These are phyloP conservation scores for Priceomyces haplophilus DNA, from an alignment of 805 yeast species.

Conservation along the genomic window DNA sequence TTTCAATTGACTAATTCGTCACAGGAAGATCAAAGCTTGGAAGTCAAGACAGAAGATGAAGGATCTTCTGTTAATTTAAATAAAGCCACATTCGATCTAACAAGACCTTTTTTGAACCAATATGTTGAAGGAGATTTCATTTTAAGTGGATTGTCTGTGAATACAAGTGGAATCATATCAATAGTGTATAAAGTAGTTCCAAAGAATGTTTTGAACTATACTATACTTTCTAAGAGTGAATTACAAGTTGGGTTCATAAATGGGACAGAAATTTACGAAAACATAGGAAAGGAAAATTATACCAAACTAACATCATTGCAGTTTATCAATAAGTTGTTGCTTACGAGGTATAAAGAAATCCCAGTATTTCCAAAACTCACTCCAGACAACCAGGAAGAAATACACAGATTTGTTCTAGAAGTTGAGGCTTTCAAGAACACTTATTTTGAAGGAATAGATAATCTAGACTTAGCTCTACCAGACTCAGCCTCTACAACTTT, in stretches of 20 bases:
- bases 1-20: slow-evolving; percentile 20
- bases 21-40: slow-evolving; percentile 11
- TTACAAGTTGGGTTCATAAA: slow-evolving; percentile 24
- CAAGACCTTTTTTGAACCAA: slow-evolving; percentile 17
- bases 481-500: slow-evolving; percentile 2
- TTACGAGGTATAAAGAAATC: slow-evolving; percentile 15
- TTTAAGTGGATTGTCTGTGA: slow-evolving; percentile 21
- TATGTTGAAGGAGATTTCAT: slow-evolving; percentile 26
- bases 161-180: slow-evolving; percentile 18
- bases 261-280: slow-evolving; percentile 8
- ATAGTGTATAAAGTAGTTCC: slow-evolving; percentile 25
- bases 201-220: slow-evolving; percentile 25
- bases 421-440: slow-evolving; percentile 16
- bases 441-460: slow-evolving; percentile 3
- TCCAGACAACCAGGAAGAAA: slow-evolving; percentile 6
- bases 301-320: slow-evolving; percentile 20
- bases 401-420: slow-evolving; percentile 12
- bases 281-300: neutral
- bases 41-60: slow-evolving; percentile 5
- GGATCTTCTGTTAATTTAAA: neutral
- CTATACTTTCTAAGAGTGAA: slow-evolving; percentile 23
- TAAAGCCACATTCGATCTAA: slow-evolving; percentile 7
- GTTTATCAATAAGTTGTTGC: slow-evolving; percentile 21
- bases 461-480: slow-evolving; percentile 1
- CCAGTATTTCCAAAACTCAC: slow-evolving; percentile 18